phyloP scores from a whole-genome alignment of 2,329 filamentous ascomycete genomes.

The Alternaria tenuissima region DNA sequence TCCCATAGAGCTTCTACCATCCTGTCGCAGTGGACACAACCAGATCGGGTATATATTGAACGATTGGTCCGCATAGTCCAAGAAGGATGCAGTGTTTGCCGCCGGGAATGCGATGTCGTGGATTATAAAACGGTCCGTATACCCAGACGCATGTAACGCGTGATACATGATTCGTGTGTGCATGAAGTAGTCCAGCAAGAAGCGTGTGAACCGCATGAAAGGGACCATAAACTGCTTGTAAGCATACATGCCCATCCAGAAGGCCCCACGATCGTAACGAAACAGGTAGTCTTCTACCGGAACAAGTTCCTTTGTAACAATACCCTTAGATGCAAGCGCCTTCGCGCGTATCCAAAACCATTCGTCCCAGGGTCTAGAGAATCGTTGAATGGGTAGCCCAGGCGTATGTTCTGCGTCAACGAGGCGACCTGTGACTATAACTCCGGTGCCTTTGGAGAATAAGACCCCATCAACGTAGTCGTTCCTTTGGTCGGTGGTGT shows the following conservation, averaged over 20 bases:
- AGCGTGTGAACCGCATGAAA: slow-evolving; percentile 66
- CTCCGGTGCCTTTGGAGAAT: slow-evolving; percentile 62
- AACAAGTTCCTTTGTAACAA: slow-evolving; percentile 50
- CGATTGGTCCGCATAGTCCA: slow-evolving; percentile 58
- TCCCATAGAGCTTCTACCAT: slow-evolving; percentile 42
- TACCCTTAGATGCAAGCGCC: slow-evolving; percentile 15
- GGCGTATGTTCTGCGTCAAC: slow-evolving; percentile 53
- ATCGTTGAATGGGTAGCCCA: slow-evolving; percentile 48
- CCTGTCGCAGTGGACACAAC: slow-evolving; percentile 62
- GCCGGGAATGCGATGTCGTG: slow-evolving; percentile 70
- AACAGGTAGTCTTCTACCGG: slow-evolving; percentile 66
- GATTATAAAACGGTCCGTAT: slow-evolving; percentile 65
- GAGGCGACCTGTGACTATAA: slow-evolving; percentile 68
- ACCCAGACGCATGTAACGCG: slow-evolving; percentile 66
- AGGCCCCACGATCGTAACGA: slow-evolving; percentile 69
- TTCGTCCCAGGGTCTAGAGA: slow-evolving; percentile 67
- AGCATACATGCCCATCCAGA: slow-evolving; percentile 69
- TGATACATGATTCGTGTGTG: slow-evolving; percentile 71
- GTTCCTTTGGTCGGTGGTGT: slow-evolving; percentile 50
- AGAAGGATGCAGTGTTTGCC: slow-evolving; percentile 59
- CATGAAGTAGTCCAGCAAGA: slow-evolving; percentile 67
- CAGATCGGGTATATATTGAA: slow-evolving; percentile 65
- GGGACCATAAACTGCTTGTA: slow-evolving; percentile 67
- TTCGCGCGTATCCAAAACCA: slow-evolving; percentile 77
- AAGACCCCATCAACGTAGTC: slow-evolving; percentile 76